Evolutionary conservation across 2,329 filamentous ascomycete genomes (phyloP).

Genomic region (Juglanconis juglandina): DNA sequence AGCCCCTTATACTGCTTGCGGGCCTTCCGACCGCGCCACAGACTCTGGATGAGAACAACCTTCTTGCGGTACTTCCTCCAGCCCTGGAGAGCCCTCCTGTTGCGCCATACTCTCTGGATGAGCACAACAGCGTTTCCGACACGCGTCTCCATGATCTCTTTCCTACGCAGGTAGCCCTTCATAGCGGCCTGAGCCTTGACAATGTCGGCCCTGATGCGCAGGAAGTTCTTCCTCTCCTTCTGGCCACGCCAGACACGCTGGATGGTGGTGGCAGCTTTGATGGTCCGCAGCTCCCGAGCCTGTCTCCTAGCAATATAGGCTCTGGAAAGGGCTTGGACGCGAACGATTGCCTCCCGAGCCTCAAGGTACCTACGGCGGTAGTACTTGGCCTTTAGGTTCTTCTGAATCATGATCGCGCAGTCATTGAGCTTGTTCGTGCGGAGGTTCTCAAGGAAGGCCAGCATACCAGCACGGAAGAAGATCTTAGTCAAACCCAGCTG

Average conservation of each 20-base stretch:
- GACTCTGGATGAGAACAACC: conserved; percentile 81
- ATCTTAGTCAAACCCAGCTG: conserved; percentile 98
- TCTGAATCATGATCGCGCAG: conserved; percentile 96
- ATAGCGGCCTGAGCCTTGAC: conserved; percentile 84
- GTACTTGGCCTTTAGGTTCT: conserved; percentile 94
- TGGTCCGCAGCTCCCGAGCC: conserved; percentile 75
- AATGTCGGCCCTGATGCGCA: conserved; percentile 75
- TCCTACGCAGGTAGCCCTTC: conserved; percentile 88
- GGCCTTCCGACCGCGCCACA: conserved; percentile 84
- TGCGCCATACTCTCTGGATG: conserved; percentile 89
- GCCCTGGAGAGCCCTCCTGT: conserved; percentile 69
- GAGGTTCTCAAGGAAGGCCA: conserved; percentile 93
- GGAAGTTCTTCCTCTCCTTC: conserved; percentile 80
- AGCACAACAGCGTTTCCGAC: conserved; percentile 85
- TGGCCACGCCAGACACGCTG: conserved; percentile 93
- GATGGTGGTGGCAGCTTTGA: conserved; percentile 88
- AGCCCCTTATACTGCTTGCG: conserved; percentile 83
- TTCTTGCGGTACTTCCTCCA: conserved; percentile 91
- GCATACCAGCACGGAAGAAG: conserved; percentile 98
- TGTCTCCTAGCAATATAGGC: conserved; percentile 74
- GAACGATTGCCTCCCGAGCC: conserved; percentile 75
- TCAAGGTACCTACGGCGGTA: conserved; percentile 89
- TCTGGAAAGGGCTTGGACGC: conserved; percentile 73
- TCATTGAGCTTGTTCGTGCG: conserved; percentile 87
- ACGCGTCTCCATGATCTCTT: conserved; percentile 89